Evolutionary conservation across 305 asterid genomes (phyloP).

Genomic region (Fraxinus baroniana): DNA sequence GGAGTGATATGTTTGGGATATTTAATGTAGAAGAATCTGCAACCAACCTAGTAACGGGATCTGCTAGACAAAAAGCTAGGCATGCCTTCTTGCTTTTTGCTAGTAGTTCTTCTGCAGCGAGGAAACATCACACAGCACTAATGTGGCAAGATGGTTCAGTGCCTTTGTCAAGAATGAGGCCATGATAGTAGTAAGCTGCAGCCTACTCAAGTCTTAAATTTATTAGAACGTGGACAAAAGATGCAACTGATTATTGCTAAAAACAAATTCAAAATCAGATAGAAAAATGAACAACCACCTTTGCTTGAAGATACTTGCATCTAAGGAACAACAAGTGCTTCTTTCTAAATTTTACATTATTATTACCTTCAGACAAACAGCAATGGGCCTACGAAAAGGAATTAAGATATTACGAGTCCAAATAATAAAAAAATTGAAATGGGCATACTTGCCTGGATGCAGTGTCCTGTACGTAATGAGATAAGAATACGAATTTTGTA

Average conservation of each 20-base stretch:
- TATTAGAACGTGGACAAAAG: neutral
- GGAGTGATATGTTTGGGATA: neutral
- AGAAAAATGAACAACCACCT: slow-evolving; percentile 38
- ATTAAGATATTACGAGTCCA: neutral
- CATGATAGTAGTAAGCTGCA: slow-evolving; percentile 85
- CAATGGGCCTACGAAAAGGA: slow-evolving; percentile 53
- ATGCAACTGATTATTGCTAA: neutral
- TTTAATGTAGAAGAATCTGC: neutral
- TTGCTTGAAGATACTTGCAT: slow-evolving; percentile 79
- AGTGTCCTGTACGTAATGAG: neutral
- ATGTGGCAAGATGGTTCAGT: slow-evolving; percentile 60
- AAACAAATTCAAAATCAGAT: neutral
- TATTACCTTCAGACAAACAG: slow-evolving; percentile 41
- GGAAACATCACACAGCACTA: slow-evolving; percentile 61
- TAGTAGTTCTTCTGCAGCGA: slow-evolving; percentile 70
- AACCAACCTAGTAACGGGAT: slow-evolving; percentile 66
- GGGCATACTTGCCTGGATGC: neutral
- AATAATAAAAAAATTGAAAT: neutral
- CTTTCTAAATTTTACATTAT: slow-evolving; percentile 33
- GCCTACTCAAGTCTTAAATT: slow-evolving; percentile 38
- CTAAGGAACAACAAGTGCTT: slow-evolving; percentile 70
- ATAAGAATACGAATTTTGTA: neutral
- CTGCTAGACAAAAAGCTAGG: slow-evolving; percentile 69
- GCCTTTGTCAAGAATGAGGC: slow-evolving; percentile 65
- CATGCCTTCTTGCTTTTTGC: slow-evolving; percentile 76